Base-by-base conservation (phyloP, 306 rosid species). In the Inga leiocalycina region DNA sequence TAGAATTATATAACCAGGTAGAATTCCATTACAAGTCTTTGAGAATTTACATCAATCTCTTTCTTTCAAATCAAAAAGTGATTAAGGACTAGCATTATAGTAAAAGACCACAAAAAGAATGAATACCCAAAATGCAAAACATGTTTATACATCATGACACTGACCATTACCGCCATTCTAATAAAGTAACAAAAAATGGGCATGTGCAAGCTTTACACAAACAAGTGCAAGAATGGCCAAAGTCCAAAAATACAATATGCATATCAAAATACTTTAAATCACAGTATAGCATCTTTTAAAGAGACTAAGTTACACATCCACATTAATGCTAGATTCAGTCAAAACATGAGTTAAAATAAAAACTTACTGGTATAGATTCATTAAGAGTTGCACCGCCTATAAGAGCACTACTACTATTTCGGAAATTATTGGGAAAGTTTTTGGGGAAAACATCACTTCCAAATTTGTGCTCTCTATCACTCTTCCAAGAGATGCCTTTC, bases 391-490 rank as follows among this genome's bases (percentile, higher is more conserved):
- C 85, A 46, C 98, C 98, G 8, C 98, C 98, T 85, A 0, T 83
- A 52, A 94, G 44, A 78, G 87, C 45, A 76, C 91, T 86, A 48
- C 27, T 22, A 48, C 27, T 3, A 22, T 59, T 59, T 34, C 20
- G 8, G 79, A 94, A 90, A 87, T 94, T 92, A 72, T 30, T 90
- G 24, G 98, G 97, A 75, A 82, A 94, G 87, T 94, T 92, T 75
- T 20, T 86, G 8, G 98, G 97, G 77, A 82, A 94, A 78, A 92
- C 96, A 9, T 94, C 41, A 56, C 85, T 90, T 75, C 98, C 98
- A 79, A 94, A 94, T 81, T 94, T 94, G 88, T 92, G 93, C 43
- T 94, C 93, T 87, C 92, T 89, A 61, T 94, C 98, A 91, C 98
- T 94, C 89, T 89, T 89, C 98, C 98, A 94, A 19, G 98, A 87